Conservation (phyloP, 1,139 yeast species). For the Suhomyces guaymorum region DNA sequence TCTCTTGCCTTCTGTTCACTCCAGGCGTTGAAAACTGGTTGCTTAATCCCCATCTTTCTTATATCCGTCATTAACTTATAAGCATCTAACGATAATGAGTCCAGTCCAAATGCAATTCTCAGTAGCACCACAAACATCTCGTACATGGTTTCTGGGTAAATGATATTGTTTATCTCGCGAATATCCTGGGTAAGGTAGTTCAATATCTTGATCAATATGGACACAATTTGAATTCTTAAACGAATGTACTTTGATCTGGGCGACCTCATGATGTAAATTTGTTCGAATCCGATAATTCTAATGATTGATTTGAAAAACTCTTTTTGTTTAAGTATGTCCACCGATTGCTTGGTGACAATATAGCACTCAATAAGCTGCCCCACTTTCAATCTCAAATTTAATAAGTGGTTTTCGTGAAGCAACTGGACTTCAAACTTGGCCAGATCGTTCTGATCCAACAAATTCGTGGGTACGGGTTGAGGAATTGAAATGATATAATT, state of each 20-base stretch:
- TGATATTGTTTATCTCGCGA: slow-evolving; percentile 31
- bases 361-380: slow-evolving; percentile 47
- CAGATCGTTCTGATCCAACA: slow-evolving; percentile 11
- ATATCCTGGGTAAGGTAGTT: slow-evolving; percentile 36
- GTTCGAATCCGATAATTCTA: slow-evolving; percentile 53
- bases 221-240: slow-evolving; percentile 45
- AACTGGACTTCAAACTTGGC: slow-evolving; percentile 22
- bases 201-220: slow-evolving; percentile 35
- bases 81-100: slow-evolving; percentile 39
- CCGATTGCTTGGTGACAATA: slow-evolving; percentile 33
- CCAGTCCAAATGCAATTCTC: slow-evolving; percentile 58
- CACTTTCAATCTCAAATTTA: slow-evolving; percentile 42
- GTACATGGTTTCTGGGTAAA: slow-evolving; percentile 45
- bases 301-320: slow-evolving; percentile 47
- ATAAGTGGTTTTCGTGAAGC: slow-evolving; percentile 46
- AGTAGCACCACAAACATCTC: slow-evolving; percentile 55
- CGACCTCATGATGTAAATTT: slow-evolving; percentile 44
- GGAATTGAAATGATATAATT: slow-evolving; percentile 32
- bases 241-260: slow-evolving; percentile 50
- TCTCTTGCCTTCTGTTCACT: slow-evolving; percentile 46
- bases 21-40: slow-evolving; percentile 40
- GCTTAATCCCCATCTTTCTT: slow-evolving; percentile 25
- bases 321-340: slow-evolving; percentile 34
- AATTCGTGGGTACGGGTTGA: slow-evolving; percentile 29
- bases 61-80: slow-evolving; percentile 31